Conservation (phyloP, 768 basidiomycete species). For the Tulasnella sp. region DNA sequence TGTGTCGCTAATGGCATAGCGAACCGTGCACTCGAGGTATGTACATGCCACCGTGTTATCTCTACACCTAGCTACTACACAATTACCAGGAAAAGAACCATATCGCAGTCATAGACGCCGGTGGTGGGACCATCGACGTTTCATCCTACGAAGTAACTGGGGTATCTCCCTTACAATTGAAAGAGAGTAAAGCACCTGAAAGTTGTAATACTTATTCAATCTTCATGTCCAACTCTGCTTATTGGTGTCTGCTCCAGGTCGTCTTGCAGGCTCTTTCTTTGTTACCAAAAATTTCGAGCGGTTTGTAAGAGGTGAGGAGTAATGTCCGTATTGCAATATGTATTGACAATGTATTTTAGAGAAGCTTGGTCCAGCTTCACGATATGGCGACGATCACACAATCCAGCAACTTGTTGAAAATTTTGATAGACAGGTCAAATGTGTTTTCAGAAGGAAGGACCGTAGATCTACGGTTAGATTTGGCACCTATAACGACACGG, state of each 20-base stretch:
- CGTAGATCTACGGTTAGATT: not conserved
- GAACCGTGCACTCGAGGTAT: slow-evolving; percentile 23
- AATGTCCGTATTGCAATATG: not conserved
- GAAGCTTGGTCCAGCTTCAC: too few species aligned
- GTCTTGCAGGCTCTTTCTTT: slow-evolving; percentile 38
- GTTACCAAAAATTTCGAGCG: slow-evolving; percentile 31
- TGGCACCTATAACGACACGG: not conserved
- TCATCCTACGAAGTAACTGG: slow-evolving; percentile 27
- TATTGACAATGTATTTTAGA: too few species aligned
- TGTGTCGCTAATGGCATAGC: slow-evolving; percentile 31
- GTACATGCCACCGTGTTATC: not conserved
- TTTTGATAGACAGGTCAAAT: not conserved
- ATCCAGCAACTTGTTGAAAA: slow-evolving; percentile 26
- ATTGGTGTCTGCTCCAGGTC: too few species aligned
- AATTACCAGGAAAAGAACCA: not conserved
- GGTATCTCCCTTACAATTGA: not conserved
- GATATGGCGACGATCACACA: slow-evolving; percentile 24
- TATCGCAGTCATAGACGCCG: slow-evolving; percentile 40
- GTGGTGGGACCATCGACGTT: slow-evolving; percentile 34
- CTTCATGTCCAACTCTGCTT: slow-evolving; percentile 44
- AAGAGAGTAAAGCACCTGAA: not conserved
- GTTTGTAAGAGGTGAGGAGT: slow-evolving; percentile 21
- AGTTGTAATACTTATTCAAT: slow-evolving; percentile 27
- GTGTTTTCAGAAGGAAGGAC: not conserved
- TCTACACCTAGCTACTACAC: not conserved